Evolutionary conservation across 495 filamentous ascomycete genomes (phyloP).

Genomic region (Evernia prunastri): DNA sequence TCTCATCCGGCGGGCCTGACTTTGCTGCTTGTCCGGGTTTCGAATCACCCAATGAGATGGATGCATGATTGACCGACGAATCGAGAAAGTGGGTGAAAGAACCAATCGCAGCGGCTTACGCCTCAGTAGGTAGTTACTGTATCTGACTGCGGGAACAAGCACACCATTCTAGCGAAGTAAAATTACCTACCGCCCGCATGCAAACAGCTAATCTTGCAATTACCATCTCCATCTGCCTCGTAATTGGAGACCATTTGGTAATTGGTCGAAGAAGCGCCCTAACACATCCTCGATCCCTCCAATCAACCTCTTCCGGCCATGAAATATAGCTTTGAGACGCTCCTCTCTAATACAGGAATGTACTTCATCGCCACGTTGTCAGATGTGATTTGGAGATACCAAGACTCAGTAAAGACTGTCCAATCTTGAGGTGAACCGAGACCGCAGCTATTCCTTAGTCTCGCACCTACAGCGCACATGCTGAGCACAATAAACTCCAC

Average conservation of each 20-base stretch:
- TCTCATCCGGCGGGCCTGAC: too few species aligned
- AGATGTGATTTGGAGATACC: conserved; percentile 22
- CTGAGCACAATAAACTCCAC: conserved; percentile 1
- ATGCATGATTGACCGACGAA: too few species aligned
- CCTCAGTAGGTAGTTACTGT: too few species aligned
- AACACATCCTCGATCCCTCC: conserved; percentile 6
- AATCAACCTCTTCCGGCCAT: neutral
- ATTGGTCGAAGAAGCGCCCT: conserved; percentile 3
- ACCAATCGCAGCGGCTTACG: too few species aligned
- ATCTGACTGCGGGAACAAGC: too few species aligned
- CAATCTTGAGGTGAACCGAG: conserved; percentile 23
- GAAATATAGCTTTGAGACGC: conserved; percentile 1
- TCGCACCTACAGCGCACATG: conserved; percentile 16
- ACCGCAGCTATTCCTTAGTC: conserved; percentile 19
- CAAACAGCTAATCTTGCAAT: too few species aligned
- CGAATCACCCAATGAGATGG: too few species aligned
- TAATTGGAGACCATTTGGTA: conserved; percentile 3
- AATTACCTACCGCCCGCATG: neutral
- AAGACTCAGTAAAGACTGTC: conserved; percentile 12
- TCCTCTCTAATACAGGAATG: conserved; percentile 19
- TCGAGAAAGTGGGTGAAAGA: too few species aligned
- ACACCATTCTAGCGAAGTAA: too few species aligned
- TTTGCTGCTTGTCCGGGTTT: too few species aligned
- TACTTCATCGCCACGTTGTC: conserved; percentile 24
- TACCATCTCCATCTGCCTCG: neutral